Conservation (phyloP, 2,329 filamentous ascomycete species). For the Endoconidiophora polonica region DNA sequence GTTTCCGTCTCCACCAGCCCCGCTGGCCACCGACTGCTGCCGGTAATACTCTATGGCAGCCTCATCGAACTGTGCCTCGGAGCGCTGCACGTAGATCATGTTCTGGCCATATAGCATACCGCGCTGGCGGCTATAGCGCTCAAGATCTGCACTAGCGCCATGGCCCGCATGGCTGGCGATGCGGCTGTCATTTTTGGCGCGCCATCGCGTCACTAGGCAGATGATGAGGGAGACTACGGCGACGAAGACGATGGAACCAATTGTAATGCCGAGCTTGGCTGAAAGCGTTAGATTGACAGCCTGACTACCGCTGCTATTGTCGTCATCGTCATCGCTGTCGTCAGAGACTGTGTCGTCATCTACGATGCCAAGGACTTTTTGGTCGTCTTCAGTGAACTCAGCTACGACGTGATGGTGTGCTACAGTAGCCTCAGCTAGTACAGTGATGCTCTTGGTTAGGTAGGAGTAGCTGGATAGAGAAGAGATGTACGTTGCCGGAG, state of each 20-base stretch:
- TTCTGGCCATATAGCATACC: background rate
- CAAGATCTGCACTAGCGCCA: background rate
- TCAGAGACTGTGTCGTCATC: constrained; percentile 18
- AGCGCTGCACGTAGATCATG: background rate
- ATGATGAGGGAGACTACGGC: constrained; percentile 8
- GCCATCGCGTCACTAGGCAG: constrained; percentile 11
- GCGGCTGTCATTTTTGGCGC: constrained; percentile 7
- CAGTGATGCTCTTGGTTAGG: constrained; percentile 17
- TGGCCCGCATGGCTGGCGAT: too few species aligned
- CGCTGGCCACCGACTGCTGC: too few species aligned
- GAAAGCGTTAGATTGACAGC: constrained; percentile 8
- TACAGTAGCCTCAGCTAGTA: constrained; percentile 22
- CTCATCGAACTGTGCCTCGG: too few species aligned
- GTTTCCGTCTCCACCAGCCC: too few species aligned
- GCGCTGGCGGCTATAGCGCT: background rate
- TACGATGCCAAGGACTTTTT: constrained; percentile 20
- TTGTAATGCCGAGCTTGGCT: constrained; percentile 14
- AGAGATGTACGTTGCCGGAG: constrained; percentile 21
- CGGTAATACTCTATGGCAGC: too few species aligned
- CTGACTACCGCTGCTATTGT: background rate
- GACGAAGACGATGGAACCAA: constrained; percentile 11
- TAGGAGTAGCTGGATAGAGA: constrained; percentile 18
- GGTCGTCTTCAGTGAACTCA: constrained; percentile 23
- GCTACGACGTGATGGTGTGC: constrained; percentile 24
- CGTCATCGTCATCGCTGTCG: background rate